These are phyloP conservation scores for Piper betle DNA, from an alignment of 164 flowering plant genomes.

Conservation along the genomic window DNA sequence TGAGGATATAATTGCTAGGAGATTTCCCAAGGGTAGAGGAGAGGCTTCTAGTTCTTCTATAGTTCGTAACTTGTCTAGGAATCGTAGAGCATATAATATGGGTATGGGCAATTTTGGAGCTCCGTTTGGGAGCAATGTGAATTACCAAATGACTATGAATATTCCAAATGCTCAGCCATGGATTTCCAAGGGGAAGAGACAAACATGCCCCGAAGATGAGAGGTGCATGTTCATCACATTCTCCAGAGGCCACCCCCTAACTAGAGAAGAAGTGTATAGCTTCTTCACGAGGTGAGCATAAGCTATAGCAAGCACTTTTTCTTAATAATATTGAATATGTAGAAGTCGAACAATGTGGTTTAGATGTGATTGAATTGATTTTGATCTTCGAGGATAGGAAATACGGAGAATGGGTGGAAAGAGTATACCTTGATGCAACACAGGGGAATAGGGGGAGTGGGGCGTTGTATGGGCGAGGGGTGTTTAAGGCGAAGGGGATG, in stretches of 20 bases:
- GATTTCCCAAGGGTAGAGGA: too few relatives aligned
- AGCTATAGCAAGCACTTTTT: too few relatives aligned
- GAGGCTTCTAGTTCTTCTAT: background rate
- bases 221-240: slow-evolving; percentile 4
- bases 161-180: background rate
- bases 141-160: background rate
- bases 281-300: background rate
- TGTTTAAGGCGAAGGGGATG: background rate
- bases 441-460: background rate
- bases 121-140: too few relatives aligned
- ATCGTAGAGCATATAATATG: too few relatives aligned
- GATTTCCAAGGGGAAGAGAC: background rate
- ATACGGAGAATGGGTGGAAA: background rate
- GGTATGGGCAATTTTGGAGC: background rate
- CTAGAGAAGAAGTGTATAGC: background rate
- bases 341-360: too few relatives aligned
- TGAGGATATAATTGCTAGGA: background rate
- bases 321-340: too few relatives aligned
- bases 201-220: background rate
- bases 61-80: background rate
- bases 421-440: background rate
- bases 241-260: slow-evolving; percentile 4
- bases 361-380: too few relatives aligned
- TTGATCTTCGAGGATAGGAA: background rate
- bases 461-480: background rate